Conservation (phyloP, 176 grass and related monocot species). For the Alloteropsis semialata region DNA sequence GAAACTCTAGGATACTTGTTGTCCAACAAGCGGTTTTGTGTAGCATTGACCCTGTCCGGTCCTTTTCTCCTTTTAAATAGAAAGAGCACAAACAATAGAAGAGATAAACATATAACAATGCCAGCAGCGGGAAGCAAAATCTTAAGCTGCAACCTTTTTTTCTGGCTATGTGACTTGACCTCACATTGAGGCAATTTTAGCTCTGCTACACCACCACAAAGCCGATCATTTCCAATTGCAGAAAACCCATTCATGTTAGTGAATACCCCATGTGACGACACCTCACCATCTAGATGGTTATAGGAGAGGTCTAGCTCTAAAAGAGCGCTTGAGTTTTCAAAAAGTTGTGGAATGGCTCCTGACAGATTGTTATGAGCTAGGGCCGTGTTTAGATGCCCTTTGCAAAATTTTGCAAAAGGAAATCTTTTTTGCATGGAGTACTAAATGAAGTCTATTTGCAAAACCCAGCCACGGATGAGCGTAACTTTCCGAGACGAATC, state of each 20-base stretch:
- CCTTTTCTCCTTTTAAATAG: background rate
- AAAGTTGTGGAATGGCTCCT: constrained; percentile 8
- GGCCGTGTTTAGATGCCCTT: no score
- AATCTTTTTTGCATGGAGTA: no score
- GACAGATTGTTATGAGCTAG: constrained; percentile 30
- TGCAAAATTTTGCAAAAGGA: no score
- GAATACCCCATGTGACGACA: constrained; percentile 15
- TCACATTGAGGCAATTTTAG: constrained; percentile 24
- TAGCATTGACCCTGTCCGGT: background rate
- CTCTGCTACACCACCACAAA: constrained; percentile 33
- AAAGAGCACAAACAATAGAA: background rate
- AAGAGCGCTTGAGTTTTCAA: background rate
- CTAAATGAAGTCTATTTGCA: no score
- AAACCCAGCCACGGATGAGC: no score
- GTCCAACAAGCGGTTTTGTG: background rate
- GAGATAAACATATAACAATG: constrained; percentile 11
- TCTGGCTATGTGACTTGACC: background rate
- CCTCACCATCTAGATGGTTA: constrained; percentile 25
- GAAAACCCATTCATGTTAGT: constrained; percentile 1
- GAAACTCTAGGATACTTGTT: constrained; percentile 39
- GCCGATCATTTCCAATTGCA: constrained; percentile 10
- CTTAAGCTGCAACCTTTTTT: background rate
- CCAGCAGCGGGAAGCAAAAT: constrained; percentile 25
- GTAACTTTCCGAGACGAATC: no score
- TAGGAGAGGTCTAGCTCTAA: constrained; percentile 27